Evolutionary conservation across 164 flowering plant species (phyloP).

Genomic region (Liquidambar formosana): DNA sequence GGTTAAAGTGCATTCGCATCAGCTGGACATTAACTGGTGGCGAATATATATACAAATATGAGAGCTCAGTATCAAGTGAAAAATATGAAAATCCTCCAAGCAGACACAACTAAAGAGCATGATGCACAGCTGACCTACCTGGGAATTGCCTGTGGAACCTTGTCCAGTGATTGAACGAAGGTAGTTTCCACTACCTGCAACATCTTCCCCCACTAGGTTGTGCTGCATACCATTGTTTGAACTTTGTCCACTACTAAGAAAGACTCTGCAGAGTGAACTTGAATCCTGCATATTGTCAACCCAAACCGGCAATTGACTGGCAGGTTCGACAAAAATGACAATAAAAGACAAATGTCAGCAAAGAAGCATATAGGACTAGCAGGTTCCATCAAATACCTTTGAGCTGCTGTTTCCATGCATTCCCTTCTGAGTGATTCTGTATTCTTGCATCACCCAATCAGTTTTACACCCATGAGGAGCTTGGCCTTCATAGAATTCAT

Average conservation of each 20-base stretch:
- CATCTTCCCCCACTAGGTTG: conserved; percentile 2
- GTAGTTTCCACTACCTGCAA: background rate
- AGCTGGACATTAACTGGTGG: background rate
- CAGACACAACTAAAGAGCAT: background rate
- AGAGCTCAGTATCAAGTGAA: background rate
- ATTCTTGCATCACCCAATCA: conserved; percentile 59
- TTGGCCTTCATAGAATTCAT: conserved; percentile 38
- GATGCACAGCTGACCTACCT: conserved; percentile 25
- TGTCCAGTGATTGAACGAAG: background rate
- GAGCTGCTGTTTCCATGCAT: conserved; percentile 11
- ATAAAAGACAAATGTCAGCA: conserved; percentile 6
- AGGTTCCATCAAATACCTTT: conserved; percentile 30
- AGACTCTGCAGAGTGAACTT: conserved; percentile 44
- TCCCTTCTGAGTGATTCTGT: conserved; percentile 31
- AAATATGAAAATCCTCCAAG: background rate
- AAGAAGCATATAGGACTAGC: background rate
- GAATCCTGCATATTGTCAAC: conserved; percentile 46
- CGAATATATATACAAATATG: background rate
- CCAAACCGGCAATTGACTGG: conserved; percentile 26
- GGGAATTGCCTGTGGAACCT: conserved; percentile 15
- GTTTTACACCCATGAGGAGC: conserved; percentile 38
- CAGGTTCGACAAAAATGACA: conserved; percentile 17
- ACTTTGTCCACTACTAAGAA: conserved; percentile 19
- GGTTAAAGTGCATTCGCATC: background rate
- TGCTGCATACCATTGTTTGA: conserved; percentile 8